Evolutionary conservation across 495 filamentous ascomycete genomes (phyloP).

Genomic region (Penicillium paxilli): DNA sequence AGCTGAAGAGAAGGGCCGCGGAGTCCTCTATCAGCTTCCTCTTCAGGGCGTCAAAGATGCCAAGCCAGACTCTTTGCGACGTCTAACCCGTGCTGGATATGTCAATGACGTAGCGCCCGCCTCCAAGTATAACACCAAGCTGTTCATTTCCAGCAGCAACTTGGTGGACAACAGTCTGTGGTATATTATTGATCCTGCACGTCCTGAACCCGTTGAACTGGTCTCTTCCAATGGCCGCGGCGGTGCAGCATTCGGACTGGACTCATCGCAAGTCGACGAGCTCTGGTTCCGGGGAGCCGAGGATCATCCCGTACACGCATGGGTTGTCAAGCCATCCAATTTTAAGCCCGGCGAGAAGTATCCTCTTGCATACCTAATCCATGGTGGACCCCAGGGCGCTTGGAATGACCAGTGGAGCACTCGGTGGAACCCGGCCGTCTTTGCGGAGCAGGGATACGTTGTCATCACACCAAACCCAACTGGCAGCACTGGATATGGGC

Average conservation of each 20-base stretch:
- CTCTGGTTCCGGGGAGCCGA: conserved; percentile 69
- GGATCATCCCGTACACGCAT: conserved; percentile 71
- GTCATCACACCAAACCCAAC: conserved; percentile 88
- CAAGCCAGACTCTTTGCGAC: conserved; percentile 52
- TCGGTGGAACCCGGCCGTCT: conserved; percentile 88
- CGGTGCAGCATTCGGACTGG: conserved; percentile 71
- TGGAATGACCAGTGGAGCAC: conserved; percentile 86
- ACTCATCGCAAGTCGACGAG: conserved; percentile 59
- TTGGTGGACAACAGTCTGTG: conserved; percentile 70
- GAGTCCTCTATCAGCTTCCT: conserved; percentile 63
- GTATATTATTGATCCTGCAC: conserved; percentile 55
- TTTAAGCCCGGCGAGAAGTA: conserved; percentile 76
- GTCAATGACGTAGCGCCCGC: conserved; percentile 60
- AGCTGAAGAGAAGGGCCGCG: conserved; percentile 65
- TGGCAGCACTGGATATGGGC: conserved; percentile 83
- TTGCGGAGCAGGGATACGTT: conserved; percentile 89
- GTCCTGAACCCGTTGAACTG: conserved; percentile 36
- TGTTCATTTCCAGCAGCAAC: conserved; percentile 66
- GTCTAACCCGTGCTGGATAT: conserved; percentile 60
- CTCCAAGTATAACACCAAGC: conserved; percentile 42
- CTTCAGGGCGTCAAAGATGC: conserved; percentile 49
- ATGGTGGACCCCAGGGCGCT: conserved; percentile 85
- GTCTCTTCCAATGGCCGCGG: conserved; percentile 67
- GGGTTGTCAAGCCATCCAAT: conserved; percentile 76
- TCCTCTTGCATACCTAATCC: conserved; percentile 79